Evolutionary conservation across 306 rosid genomes (phyloP), one percentile per base, ranked within the genome.

Genomic region (Cucurbita ficifolia): DNA sequence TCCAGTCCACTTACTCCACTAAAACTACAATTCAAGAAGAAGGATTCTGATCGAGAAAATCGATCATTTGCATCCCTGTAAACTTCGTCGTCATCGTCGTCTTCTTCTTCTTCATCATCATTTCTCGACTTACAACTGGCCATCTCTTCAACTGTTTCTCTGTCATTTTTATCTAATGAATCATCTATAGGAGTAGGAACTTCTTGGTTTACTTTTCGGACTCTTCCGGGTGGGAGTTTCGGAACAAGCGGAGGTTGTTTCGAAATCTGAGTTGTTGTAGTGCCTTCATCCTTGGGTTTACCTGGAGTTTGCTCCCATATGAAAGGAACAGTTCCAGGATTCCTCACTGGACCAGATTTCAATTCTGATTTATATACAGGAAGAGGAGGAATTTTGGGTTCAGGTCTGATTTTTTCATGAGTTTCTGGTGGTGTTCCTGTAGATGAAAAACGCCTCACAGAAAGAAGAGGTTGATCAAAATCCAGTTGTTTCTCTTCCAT

Each of bases 221-320:
- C 77, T 78, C 90, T 86, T 80, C 96, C 92, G 40, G 96, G 95
- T 5, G 96, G 96, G 74, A 82, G 84, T 76, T 78, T 87, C 10
- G 96, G 97, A 39, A 78, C 57, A 38, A 76, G 58, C 17, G 57
- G 78, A 85, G 81, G 82, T 76, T 45, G n/a, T 42, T 74, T 82
- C 77, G 46, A 40, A 81, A 38, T 59, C 43, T 21, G 39, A 38
- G 69, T 57, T 21, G 70, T 79, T 33, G 74, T 61, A 74, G 76
- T 75, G 67, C 75, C 79, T 78, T 86, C 93, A 80, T 86, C 87
- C 72, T 89, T 94, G 2, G 97, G 99, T 74, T 51, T 87, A 76
- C 99, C 97, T 4, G 99, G 99, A 19, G 82, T 80, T 61, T 85
- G 79, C 82, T 94, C 99, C 97, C 99, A 94, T 5, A 81, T 21